A percentile compares a stretch with the other conserved stretches of the same genome.
Conservation (phyloP, 345 rosid genomes). For the Murraya koenigii region DNA sequence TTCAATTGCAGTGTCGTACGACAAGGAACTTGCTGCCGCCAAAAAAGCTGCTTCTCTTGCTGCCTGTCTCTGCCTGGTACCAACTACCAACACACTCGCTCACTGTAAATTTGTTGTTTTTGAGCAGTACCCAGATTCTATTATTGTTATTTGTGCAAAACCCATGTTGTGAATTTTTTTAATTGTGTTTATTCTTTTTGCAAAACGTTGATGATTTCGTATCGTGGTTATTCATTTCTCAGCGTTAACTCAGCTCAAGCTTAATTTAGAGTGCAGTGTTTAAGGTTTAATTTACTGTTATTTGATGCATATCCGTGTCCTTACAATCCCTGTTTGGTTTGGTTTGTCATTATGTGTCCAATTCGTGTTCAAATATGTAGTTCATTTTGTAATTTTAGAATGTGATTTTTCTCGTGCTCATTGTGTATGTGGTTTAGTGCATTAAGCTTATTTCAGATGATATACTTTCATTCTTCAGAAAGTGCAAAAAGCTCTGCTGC, state of each 20-base stretch:
- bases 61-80: constrained; percentile 88
- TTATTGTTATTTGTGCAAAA: neutral
- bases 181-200: neutral
- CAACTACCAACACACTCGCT: neutral
- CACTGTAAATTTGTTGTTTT: neutral
- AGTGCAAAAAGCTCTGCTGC: constrained; percentile 76
- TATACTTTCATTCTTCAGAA: constrained; percentile 49
- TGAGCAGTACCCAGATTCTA: neutral
- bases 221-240: neutral
- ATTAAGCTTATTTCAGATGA: constrained; percentile 10
- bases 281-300: neutral
- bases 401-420: neutral
- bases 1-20: constrained; percentile 53
- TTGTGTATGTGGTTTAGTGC: neutral
- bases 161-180: constrained; percentile 15
- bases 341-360: neutral
- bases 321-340: too few relatives aligned
- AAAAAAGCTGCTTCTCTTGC: constrained; percentile 89
- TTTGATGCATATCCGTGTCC: neutral
- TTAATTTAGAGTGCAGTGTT: neutral
- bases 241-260: neutral
- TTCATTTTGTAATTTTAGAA: neutral
- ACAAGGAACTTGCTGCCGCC: constrained; percentile 83
- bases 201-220: neutral
- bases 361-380: neutral